Base-by-base conservation (phyloP, 2,329 filamentous ascomycete genomes). In the Phaeosphaeria sp. region DNA sequence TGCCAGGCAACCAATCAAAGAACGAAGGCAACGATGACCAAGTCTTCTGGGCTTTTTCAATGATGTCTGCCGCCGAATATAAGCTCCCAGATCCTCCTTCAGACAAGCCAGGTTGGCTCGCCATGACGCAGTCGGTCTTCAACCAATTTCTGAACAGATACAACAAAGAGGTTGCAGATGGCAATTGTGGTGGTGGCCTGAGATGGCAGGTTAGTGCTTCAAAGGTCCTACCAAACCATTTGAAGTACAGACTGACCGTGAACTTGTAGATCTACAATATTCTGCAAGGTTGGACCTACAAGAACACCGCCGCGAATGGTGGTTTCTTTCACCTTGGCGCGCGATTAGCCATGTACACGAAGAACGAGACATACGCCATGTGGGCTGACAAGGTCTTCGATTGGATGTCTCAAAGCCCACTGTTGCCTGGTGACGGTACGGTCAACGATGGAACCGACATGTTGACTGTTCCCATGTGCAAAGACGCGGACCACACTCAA, bases 1-100 rank as follows among this genome's bases (percentile, higher is more conserved):
- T 74, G 69, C 74, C 74, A 6, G 53, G 62, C 13, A 75, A 75
- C 20, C 73, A 75, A 55, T 73, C 71, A n/a, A 76, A 74, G 63
- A 74, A 75, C 56, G 67, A 74, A 63, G 84, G 84, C 48, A 86
- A 87, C 59, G 84, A 87, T 52, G 85, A 87, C 56, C 84, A 87
- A 67, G 80, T 77, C 8, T 86, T 87, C 66, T 87, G 84, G 85
- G 85, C 78, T 2, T 82, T 85, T 57, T 79, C 82, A 24, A 84
- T 82, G 42, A 83, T 87, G 79, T 79, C 82, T 1, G 85, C 85
- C 2, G 84, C 84, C 11, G 85, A 87, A 63, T 72, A 77, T 55
- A 79, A 79, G 43, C 83, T 81, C 58, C 76, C 77, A 1, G 72
- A 76, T 30, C 81, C 79, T 4, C 75, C 76, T 1, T 47, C 67